Base-by-base conservation (phyloP, 176 grass and related monocot genomes). In the Panicum miliaceum region DNA sequence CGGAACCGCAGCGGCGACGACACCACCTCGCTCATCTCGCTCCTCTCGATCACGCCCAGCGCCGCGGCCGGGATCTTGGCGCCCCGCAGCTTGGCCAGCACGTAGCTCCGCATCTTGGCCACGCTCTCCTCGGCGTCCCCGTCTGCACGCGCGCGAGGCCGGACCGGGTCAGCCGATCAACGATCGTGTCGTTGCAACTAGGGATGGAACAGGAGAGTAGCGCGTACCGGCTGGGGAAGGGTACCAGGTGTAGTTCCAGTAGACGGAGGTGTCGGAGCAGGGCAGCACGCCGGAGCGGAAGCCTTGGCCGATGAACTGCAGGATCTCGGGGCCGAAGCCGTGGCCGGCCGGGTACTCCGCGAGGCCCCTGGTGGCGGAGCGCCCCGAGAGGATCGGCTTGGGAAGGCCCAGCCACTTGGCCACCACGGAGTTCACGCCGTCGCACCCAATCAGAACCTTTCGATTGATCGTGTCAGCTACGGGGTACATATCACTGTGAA, bases 171-270 rank as follows among this genome's bases (percentile, higher is more conserved):
- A 64, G 61, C n/a, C 32, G 0, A 13, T 11, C 12, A 22, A 41
- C 12, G 14, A 27, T 12, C 32, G 20, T 32, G 29, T 32, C 29
- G 29, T n/a, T 6, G 20, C 41, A n/a, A 18, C n/a, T 48, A 4
- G 68, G 20, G 4, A 32, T 56, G 37, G 53, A 12, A 45, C 25
- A 81, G 14, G 64, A 9, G 19, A 40, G 36, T 35, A 3, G 6
- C 8, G 29, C 70, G 32, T 75, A 85, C 71, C 87, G 8, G 84
- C 48, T 25, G 72, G 47, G 34, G 81, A 89, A 15, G 93, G 80
- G 60, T 72, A 74, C 93, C 93, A 98, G 48, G 91, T 93, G 84
- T 85, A 90, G 84, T 92, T 93, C 96, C 96, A 95, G 80, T 92
- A 95, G 0, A 93, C 75, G 48, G 67, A 83, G 25, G 80, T 90